Evolutionary conservation across 495 filamentous ascomycete species (phyloP), one percentile per base, ranked within the genome.

Genomic region (Haplographium delicatum): DNA sequence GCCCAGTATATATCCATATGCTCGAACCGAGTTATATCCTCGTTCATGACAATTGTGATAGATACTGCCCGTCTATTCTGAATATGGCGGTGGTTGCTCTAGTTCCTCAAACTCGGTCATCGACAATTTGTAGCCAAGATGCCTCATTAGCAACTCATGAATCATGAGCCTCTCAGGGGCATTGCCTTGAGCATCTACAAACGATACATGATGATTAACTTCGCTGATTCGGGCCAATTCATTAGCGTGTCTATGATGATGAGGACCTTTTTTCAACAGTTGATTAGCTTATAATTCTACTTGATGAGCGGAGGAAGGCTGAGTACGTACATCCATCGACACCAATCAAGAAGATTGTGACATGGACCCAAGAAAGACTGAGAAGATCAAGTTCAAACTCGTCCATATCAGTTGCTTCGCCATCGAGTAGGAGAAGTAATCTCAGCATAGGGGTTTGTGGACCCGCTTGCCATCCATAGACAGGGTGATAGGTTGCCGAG

Each of bases 391-490:
- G 61, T 43, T 75, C 71, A 50, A 75, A 75, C 46, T 74, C 72
- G 46, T 75, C 68, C 66, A 75, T 75, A 30, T 75, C 72, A 5
- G 58, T 66, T 9, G 70, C 69, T 58, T 75, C 72, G 7, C 69
- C 69, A 50, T 71, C 69, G 6, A 75, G 61, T 0, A 74, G 43
- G 8, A 75, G 63, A 2, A 75, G 62, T 5, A 72, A 39, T 33
- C 71, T 50, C 19, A 75, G 63, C 40, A 67, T 72, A 0, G 72
- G 71, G 1, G 71, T 75, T 46, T 63, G 35, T 1, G 69, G 67
- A 8, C 72, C 72, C 10, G 72, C 72, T 61, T 71, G 70, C 72
- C 72, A 75, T 31, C 72, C 72, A 50, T 70, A 75, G 4, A 69
- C 53, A 5, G 71, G 68, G 43, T 75, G 72, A 48, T 73, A 63